Base-by-base conservation (phyloP, 495 filamentous ascomycete species). In the Daldinia decipiens region DNA sequence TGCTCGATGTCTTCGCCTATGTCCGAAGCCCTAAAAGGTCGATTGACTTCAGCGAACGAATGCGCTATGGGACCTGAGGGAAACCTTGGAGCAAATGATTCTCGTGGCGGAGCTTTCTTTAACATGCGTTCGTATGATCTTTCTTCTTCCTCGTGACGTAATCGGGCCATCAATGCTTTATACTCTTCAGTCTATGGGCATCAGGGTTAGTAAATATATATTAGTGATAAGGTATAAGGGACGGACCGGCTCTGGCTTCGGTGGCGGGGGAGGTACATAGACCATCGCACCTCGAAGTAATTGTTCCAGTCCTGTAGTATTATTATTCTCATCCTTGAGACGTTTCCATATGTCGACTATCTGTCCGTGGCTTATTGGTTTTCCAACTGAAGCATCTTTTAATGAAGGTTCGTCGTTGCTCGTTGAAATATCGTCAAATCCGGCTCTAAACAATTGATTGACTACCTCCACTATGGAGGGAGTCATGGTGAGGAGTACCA, bases 401-500 rank as follows among this genome's bases (percentile, higher is more conserved):
- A 87, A 79, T 4, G 75, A 79, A 7, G 82, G 82, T 26, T 87
- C 83, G 26, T 53, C 51, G 24, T 70, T 68, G 39, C 11, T 34
- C 21, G 58, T 64, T 9, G 70, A 59, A 36, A 26, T 17, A 59
- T 52, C 26, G 2, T 58, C 24, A 40, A 63, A 40, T 15, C 71
- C 31, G 32, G 57, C 4, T n/a, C 67, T 9, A 51, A 59, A 53
- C 5, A 86, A 67, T 55, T 78, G 77, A 29, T 85, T 75, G 12
- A 95, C 71, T 8, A 88, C 92, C 73, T 88, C 83, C 76, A 90
- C 83, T 27, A 94, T 89, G 74, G 85, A 84, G 65, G 86, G 70
- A 0, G 93, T 97, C 77, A 92, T 90, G 39, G 87, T 88, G 47
- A 97, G 88, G 50, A 89, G 84, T 26, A 96, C 93, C 94, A 97